Evolutionary conservation across 768 basidiomycete genomes (phyloP).

Genomic region (Agrocybe praecox): DNA sequence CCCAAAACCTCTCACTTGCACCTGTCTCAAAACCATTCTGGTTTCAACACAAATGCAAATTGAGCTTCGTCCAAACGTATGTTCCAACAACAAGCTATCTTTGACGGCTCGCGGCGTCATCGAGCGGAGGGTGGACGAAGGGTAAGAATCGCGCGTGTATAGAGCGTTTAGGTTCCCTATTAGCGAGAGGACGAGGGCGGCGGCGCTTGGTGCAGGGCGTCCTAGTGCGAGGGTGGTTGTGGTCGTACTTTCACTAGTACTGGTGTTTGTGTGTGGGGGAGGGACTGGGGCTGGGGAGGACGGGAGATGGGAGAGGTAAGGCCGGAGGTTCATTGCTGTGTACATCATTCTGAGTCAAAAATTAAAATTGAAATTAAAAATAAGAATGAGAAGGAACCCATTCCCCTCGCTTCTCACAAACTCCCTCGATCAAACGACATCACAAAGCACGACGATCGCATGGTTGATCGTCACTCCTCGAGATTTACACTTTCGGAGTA

Average conservation of each 20-base stretch:
- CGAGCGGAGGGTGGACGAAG: neutral
- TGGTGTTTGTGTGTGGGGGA: neutral
- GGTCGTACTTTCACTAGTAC: too few relatives aligned
- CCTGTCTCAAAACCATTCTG: constrained; percentile 9
- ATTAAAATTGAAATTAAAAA: neutral
- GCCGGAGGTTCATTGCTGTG: constrained; percentile 3
- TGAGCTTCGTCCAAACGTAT: constrained; percentile 5
- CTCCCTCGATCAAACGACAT: constrained; percentile 54
- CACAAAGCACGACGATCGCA: constrained; percentile 59
- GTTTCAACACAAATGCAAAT: constrained; percentile 5
- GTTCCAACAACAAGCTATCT: neutral
- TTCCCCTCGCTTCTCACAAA: constrained; percentile 13
- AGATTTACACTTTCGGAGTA: constrained; percentile 59
- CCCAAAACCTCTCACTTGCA: constrained; percentile 30
- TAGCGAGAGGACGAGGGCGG: constrained; percentile 3
- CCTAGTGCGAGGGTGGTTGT: constrained; percentile 22
- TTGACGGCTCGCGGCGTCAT: constrained; percentile 5
- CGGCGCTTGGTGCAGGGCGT: constrained; percentile 30
- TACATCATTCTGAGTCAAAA: constrained; percentile 5
- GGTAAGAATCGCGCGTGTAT: constrained; percentile 1
- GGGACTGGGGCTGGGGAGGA: too few relatives aligned
- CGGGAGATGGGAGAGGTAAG: neutral
- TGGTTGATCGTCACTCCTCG: constrained; percentile 63
- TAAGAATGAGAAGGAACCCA: neutral
- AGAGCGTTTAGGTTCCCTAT: constrained; percentile 3